Base-by-base conservation (phyloP, 306 rosid species). In the Trifolium pratense region DNA sequence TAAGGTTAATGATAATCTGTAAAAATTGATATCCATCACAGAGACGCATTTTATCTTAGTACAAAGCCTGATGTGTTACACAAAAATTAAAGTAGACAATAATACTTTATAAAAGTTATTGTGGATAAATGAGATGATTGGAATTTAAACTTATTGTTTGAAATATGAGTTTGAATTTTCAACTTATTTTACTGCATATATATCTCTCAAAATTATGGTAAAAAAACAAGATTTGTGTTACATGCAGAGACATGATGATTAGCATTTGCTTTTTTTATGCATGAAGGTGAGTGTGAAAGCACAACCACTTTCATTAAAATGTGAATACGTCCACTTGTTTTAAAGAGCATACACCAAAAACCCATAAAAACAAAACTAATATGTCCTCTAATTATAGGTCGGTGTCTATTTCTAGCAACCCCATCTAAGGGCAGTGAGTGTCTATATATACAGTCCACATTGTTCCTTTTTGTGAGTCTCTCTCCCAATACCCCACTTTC, bases 271-370 rank as follows among this genome's bases (percentile, higher is more conserved):
- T 17, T 16, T 32, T 15, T 17, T 9, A 13, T 36, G 39, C 56
- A 66, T 46, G 75, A 74, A 55, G 51, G 0, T 79, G 75, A 74
- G 75, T 39, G n/a, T 39, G 79, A 79, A 66, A 39, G 51, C 56
- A 26, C 60, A 66, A 70, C 79, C 71, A 74, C 79, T 48, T 73
- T 16, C 5, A 59, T 66, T 12, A 5, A 67, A 37, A 52, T 51
- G 51, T 18, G 16, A 66, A 26, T 14, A 59, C 73, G 66, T 46
- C 80, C 67, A 68, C 84, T 26, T 26, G n/a, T 67, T 16, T 32
- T 46, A 7, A 0, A 60, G 20, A 46, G 25, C 20, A 59, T 59
- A 17, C 20, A 58, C 39, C 60, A 60, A 68, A 58, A 58, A 57
- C 29, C 73, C 80, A 51, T 39, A 31, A 60, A 45, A 60, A 45